phyloP scores from a whole-genome alignment of 164 flowering plant genomes.

The Kingdonia uniflora region DNA sequence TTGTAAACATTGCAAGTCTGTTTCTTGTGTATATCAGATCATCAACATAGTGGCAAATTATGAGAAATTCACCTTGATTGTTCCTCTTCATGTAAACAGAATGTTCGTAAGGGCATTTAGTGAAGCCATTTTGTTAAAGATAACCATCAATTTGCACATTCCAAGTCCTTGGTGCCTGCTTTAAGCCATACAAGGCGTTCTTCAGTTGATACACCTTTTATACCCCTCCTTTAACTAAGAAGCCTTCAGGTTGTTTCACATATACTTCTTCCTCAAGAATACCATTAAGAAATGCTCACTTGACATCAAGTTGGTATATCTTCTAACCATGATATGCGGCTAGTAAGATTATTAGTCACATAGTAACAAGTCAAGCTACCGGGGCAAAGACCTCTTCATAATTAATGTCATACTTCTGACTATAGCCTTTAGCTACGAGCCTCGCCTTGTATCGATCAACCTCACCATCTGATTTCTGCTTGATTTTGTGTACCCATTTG shows the following conservation, averaged over 20 bases:
- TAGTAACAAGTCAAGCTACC: no score
- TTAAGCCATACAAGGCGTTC: neutral
- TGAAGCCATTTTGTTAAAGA: no score
- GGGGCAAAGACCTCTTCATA: neutral
- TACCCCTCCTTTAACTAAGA: no score
- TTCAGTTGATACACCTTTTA: no score
- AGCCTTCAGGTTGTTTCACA: no score
- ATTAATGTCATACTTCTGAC: neutral
- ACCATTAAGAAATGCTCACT: no score
- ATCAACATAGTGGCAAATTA: neutral
- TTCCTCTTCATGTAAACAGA: no score
- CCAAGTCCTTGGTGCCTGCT: neutral
- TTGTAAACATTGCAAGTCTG: neutral
- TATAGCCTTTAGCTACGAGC: constrained; percentile 1
- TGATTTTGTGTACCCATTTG: constrained; percentile 1
- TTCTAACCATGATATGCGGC: neutral
- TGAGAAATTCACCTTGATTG: neutral
- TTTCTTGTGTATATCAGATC: neutral
- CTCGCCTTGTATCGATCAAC: neutral
- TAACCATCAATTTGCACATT: neutral
- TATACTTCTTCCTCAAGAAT: no score
- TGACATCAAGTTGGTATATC: neutral
- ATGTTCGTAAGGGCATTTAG: no score
- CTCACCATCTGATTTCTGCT: neutral
- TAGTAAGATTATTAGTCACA: neutral